These are phyloP conservation scores for Otatea glauca DNA, from an alignment of 176 grass and related monocot genomes.

Conservation along the genomic window DNA sequence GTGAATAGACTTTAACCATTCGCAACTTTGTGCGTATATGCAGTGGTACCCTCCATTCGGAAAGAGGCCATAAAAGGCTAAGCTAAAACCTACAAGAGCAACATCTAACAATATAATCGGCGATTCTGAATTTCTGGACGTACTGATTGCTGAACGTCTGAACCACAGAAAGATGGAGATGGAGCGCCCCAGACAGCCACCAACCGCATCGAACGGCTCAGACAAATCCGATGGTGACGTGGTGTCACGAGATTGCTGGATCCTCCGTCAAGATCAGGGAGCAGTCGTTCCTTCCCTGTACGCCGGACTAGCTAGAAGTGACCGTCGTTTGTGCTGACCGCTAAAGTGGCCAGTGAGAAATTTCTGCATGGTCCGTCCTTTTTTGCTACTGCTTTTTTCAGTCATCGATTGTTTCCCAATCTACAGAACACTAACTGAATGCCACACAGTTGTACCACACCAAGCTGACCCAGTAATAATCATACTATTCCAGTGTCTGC, in stretches of 20 bases:
- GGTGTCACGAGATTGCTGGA: neutral
- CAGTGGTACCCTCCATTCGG: neutral
- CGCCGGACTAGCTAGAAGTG: no score
- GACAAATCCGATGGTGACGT: neutral
- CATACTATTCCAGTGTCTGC: neutral
- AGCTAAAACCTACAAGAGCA: neutral
- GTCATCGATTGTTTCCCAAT: no score
- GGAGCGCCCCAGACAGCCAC: neutral
- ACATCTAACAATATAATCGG: neutral
- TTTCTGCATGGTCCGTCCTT: neutral
- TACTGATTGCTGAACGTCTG: no score
- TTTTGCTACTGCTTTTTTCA: neutral
- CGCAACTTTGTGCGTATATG: neutral
- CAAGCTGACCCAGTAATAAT: neutral
- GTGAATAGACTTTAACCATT: neutral
- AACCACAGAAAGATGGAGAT: neutral
- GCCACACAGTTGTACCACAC: neutral
- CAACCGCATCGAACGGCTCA: neutral
- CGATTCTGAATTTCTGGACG: neutral
- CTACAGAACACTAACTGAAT: neutral
- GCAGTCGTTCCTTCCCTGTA: neutral
- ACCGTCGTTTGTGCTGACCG: no score
- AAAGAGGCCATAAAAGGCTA: neutral
- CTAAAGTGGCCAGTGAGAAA: neutral
- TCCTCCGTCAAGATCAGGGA: neutral